Base-by-base conservation (phyloP, 805 yeast species). In the Peterozyma xylosa region DNA sequence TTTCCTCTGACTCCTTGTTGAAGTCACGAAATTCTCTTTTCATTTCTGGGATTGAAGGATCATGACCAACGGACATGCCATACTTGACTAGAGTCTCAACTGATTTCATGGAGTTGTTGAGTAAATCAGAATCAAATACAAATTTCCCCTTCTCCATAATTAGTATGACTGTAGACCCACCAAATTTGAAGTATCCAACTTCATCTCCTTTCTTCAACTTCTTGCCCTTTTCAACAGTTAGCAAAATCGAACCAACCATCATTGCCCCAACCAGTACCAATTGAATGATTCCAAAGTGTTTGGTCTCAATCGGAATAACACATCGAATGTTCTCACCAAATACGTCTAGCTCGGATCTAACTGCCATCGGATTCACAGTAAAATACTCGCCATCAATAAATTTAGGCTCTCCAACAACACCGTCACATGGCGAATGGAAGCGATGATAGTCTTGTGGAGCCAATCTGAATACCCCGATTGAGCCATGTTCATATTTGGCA, bases 381-480 rank as follows among this genome's bases (percentile, higher is more conserved):
- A 87, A 91, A 59, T 91, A 91, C 54, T 89, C 93, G 1, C 98
- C 99, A 33, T 80, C 84, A 30, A 91, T 84, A 51, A 69, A 73
- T 39, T 69, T 69, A 13, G 91, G 81, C 45, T 76, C 70, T 1
- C 85, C 84, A 32, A 93, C 62, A 0, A 58, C 57, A 2, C 97
- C 98, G 46, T 73, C 75, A 2, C 93, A 90, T 0, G 97, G 96
- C 13, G 78, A 73, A 59, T 91, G 99, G 62, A 91, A 90, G 38
- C 99, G 68, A 58, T 91, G 99, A 57, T 91, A 91, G 59, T 91
- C 99, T 59, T 91, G 99, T 1, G 99, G 99, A 0, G 99, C 98
- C 37, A 91, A 66, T 45, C 99, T 66, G 60, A 91, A 91, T 2
- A 91, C 76, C 0, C 84, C 90, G 37, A 90, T 61, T 3, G 89